Evolutionary conservation across 805 yeast genomes (phyloP), one percentile per base, ranked within the genome.

Genomic region (Wickerhamiella kazuoi): DNA sequence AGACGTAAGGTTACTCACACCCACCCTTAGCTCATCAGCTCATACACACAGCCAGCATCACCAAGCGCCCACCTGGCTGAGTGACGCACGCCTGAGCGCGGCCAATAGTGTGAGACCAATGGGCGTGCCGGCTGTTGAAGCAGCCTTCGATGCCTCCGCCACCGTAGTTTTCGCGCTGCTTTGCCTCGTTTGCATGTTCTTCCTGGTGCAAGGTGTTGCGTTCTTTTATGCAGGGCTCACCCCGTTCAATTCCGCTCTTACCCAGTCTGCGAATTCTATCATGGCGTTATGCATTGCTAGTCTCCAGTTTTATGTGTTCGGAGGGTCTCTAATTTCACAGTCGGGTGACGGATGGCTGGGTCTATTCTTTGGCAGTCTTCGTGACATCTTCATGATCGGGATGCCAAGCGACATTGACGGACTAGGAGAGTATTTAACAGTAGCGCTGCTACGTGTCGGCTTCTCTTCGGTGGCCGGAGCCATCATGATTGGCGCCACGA

Each of bases 291-390:
- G 77, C 49, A 55, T 74, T 33, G 67, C 75, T 1, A 57, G 68
- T n/a, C 65, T 76, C 59, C 81, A 75, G 53, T 76, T 80, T 78
- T 74, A 72, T 49, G 65, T 71, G 50, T 67, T 78, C 72, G 83
- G 83, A 42, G 75, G 69, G 53, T 71, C 80, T 4, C 62, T 76
- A 41, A 70, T 72, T 13, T 71, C 70, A 46, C 18, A 17, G 4
- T 61, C 68, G 37, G 40, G 40, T 5, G 42, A 39, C 3, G 63
- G 72, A 15, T 13, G 40, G 9, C 17, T 38, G 2, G 40, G 43
- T 4, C 60, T 53, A 20, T 69, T 76, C 46, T 57, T 76, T 41
- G 84, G 84, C 40, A 63, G 67, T 41, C 54, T 76, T 49, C 51
- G 57, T 30, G 65, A 69, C 11, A 69, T 67, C n/a, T 64, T 74